Percentiles rank a stretch among this genome's conserved stretches.
These are phyloP conservation scores for Henckelia pumila DNA, from an alignment of 257 asterid species.

Conservation along the genomic window DNA sequence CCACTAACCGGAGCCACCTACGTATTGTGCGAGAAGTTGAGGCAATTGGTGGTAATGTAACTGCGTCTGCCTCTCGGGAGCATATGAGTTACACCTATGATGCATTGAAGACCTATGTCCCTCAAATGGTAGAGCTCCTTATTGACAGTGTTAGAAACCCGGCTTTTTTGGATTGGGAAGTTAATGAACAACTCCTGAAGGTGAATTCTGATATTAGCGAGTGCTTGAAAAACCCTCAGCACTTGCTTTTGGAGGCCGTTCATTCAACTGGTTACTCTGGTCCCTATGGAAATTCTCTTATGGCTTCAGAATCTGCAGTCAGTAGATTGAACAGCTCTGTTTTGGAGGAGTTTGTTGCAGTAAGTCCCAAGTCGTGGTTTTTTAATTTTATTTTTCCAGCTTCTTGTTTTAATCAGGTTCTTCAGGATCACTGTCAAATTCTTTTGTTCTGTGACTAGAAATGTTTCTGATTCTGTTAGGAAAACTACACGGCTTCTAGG, in stretches of 20 bases:
- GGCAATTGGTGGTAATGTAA: constrained; percentile 90
- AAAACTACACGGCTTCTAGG: constrained; percentile 75
- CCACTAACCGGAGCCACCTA: constrained; percentile 77
- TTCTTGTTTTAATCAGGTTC: background rate
- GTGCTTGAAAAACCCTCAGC: constrained; percentile 65
- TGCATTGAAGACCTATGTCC: constrained; percentile 68
- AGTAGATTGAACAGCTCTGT: constrained; percentile 49
- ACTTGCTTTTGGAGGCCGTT: constrained; percentile 77
- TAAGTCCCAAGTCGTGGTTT: constrained; percentile 36
- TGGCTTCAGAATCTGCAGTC: constrained; percentile 70
- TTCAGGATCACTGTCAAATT: constrained; percentile 6
- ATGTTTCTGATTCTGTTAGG: constrained; percentile 37
- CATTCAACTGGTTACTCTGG: constrained; percentile 80
- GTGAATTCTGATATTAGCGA: constrained; percentile 60
- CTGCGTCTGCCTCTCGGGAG: constrained; percentile 76
- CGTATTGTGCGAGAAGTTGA: constrained; percentile 85
- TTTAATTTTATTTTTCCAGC: background rate
- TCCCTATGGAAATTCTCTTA: constrained; percentile 55
- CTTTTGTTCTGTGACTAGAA: constrained; percentile 17
- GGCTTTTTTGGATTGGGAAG: constrained; percentile 95
- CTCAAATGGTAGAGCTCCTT: constrained; percentile 93
- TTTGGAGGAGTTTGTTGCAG: constrained; percentile 79
- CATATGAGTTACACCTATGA: constrained; percentile 79
- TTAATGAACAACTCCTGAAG: constrained; percentile 75
- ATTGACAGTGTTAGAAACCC: constrained; percentile 82